A percentile compares a stretch with the other conserved stretches of the same genome.
Evolutionary conservation across 176 grass and related monocot species (phyloP).

Genomic region (Paspalum notatum): DNA sequence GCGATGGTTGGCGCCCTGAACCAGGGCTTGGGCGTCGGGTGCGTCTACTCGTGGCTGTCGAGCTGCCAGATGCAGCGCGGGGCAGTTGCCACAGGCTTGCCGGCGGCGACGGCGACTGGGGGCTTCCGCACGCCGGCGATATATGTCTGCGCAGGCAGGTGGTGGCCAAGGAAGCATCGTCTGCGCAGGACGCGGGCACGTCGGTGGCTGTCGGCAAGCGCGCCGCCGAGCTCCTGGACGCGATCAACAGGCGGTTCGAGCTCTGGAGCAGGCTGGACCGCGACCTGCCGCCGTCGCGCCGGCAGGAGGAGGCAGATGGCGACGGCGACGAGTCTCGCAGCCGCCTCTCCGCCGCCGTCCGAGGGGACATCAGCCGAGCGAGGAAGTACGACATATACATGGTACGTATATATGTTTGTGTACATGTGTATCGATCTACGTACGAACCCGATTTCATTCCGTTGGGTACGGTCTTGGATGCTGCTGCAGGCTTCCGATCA

Average conservation of each 20-base stretch:
- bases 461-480: background rate
- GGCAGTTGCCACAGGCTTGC: background rate
- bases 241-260: background rate
- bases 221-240: background rate
- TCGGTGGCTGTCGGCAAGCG: background rate
- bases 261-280: background rate
- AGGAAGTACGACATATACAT: conserved; percentile 14
- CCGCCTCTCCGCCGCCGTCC: background rate
- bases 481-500: conserved; percentile 3
- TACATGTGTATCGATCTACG: too few relatives aligned
- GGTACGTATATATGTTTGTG: background rate
- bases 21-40: background rate
- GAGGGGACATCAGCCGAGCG: background rate
- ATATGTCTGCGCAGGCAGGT: too few relatives aligned
- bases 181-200: background rate
- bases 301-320: background rate
- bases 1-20: background rate
- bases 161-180: background rate
- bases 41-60: background rate
- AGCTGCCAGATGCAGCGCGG: conserved; percentile 9
- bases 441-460: background rate
- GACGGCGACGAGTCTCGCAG: background rate
- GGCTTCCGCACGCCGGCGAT: background rate
- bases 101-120: background rate
- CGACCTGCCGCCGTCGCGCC: background rate